Evolutionary conservation across 2,329 filamentous ascomycete species (phyloP), one percentile per base, ranked within the genome.

Genomic region (Verticillium tricorpus): DNA sequence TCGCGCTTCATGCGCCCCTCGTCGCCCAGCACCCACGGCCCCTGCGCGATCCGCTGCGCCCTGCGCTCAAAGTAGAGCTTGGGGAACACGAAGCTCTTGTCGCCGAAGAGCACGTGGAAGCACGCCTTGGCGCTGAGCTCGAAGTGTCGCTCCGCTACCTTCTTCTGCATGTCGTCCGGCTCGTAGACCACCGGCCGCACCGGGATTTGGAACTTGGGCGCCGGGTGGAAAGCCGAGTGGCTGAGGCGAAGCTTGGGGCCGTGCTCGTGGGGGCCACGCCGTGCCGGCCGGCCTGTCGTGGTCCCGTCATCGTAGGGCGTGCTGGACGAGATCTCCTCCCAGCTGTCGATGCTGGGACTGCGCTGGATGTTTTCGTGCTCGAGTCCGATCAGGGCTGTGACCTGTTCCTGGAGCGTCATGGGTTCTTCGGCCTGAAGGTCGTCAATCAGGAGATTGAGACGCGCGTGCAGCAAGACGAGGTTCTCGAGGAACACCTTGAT

Each of bases 41-140:
- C 90, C 75, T 97, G 93, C 2, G 89, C 87, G 65, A 97, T 93
- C 65, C 89, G 87, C 73, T 89, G 85, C 15, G 91, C 92, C 69
- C 88, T 85, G 59, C 91, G 85, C 72, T 96, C 92, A 72, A 92
- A 89, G 72, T 97, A 94, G 34, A 98, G 81, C 70, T 94, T 88
- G 69, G 95, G 92, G 77, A 97, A 99, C 45, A 98, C 89, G 37
- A 93, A 92, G 72, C 92, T 96, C 77, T 94, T 96, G 75, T 99
- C 95, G 40, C 95, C 95, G 74, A 98, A 99, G 59, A 99, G 84
- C 17, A 98, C 91, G 71, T 98, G 94, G 74, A 98, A 99, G 62
- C 97, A 87, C 0, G 92, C 92, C 74, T 99, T 98, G 56, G 95
- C 90, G 65, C 92, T 96, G 64, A 98, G 89, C 67, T 96, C 90